Base-by-base conservation (phyloP, 345 rosid species). In the Eucalyptus erythrocorys region DNA sequence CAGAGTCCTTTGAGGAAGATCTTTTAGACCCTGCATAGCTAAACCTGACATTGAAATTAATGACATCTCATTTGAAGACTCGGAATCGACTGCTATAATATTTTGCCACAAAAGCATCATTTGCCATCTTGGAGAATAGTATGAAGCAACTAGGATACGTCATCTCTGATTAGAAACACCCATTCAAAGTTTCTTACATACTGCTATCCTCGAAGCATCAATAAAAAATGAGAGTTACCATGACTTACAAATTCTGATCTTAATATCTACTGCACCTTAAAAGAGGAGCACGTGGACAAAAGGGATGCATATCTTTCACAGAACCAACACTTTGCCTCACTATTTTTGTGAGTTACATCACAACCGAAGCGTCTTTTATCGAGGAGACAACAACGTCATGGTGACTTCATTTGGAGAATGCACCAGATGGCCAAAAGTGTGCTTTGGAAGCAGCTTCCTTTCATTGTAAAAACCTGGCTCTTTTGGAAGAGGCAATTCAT, bases 381-480 rank as follows among this genome's bases (percentile, higher is more conserved):
- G 68, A 61, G 68, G 68, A 61, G 68, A 61, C 68, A 61, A 61
- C 34, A 13, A 30, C 1, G 68, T 61, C 68, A 61, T 61, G 16
- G 68, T 61, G 34, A 61, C 32, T 27, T 3, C 68, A 61, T 61
- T 61, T 30, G 34, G 32, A 61, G 68, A 61, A 30, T 61, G 34
- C 32, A 30, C 32, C 34, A 61, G 34, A 27, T 88, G 90, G 87
- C 87, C 51, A 9, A 88, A 90, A 42, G 92, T 90, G 32, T 42
- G 3, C 71, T 90, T 91, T 12, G 59, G 30, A 32, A 37, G n/a
- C 16, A 53, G 88, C 64, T 81, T 81, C 49, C 90, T 89, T 42
- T 91, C 90, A 2, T 61, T 66, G 64, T 90, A 89, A 85, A 92
- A 93, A 26, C 94, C 93, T 1, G 95, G 94, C 85, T 90, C 88